phyloP scores from a whole-genome alignment of 2,329 filamentous ascomycete genomes.

The Ceratocystis smalleyi region DNA sequence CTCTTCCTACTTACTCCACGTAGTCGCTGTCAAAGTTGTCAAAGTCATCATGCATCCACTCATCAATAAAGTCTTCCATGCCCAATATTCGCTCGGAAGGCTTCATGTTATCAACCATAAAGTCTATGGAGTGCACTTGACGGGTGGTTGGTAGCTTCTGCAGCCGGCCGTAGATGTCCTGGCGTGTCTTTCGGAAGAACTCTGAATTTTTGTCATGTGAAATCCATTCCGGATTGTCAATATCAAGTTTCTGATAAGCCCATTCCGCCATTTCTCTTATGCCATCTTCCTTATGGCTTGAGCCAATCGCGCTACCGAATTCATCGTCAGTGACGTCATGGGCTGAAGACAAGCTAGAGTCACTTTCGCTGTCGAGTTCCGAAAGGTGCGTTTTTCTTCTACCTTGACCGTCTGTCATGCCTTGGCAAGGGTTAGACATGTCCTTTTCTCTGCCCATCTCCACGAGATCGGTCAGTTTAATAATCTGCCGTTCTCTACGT shows the following conservation, averaged over 20 bases:
- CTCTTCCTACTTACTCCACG: neutral
- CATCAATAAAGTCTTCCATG: constrained; percentile 57
- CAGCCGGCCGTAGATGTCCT: neutral
- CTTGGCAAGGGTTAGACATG: neutral
- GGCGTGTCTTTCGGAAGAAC: neutral
- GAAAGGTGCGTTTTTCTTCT: neutral
- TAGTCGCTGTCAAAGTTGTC: constrained; percentile 30
- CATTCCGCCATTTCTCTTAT: neutral
- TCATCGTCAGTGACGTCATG: neutral
- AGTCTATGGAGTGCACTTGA: neutral
- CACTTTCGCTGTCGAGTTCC: neutral
- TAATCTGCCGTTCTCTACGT: neutral
- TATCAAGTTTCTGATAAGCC: neutral
- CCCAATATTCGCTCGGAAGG: constrained; percentile 50
- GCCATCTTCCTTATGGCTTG: neutral
- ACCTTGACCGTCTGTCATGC: neutral
- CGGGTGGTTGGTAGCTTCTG: neutral
- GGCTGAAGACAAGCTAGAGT: neutral
- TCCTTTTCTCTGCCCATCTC: neutral
- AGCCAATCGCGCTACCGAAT: neutral
- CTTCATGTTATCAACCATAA: constrained; percentile 49
- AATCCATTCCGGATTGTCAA: neutral
- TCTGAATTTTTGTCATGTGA: neutral
- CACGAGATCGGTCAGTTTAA: neutral
- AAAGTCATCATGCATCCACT: constrained; percentile 35